These are phyloP conservation scores for Magnusiomyces sp. DNA, from an alignment of 1,139 yeast species.

Conservation along the genomic window DNA sequence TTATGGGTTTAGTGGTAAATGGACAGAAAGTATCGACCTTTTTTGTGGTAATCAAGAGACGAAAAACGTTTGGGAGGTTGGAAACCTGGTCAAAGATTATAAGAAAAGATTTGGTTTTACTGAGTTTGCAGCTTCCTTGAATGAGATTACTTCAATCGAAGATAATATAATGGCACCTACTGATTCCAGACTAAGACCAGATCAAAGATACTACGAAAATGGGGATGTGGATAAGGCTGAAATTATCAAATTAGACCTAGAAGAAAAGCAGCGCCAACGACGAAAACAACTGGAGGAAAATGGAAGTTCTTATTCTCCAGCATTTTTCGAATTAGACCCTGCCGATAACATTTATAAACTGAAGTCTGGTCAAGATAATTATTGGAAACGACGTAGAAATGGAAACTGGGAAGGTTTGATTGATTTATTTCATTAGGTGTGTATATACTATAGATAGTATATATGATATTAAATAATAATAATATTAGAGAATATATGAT, in stretches of 20 bases:
- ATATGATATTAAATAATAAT: too few species aligned
- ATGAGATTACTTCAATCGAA: constrained; percentile 68
- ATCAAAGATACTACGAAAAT: constrained; percentile 60
- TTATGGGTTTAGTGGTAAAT: constrained; percentile 54
- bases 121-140: constrained; percentile 68
- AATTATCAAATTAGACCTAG: constrained; percentile 52
- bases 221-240: constrained; percentile 71
- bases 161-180: constrained; percentile 62
- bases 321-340: constrained; percentile 43
- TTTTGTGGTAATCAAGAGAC: constrained; percentile 13
- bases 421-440: constrained; percentile 4
- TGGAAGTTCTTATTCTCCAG: constrained; percentile 44
- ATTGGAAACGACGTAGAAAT: constrained; percentile 59
- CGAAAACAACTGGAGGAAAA: constrained; percentile 50
- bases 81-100: constrained; percentile 51
- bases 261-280: constrained; percentile 72
- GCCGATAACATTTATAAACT: constrained; percentile 49
- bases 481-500: too few species aligned
- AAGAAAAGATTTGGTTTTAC: constrained; percentile 77
- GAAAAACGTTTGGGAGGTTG: constrained; percentile 52
- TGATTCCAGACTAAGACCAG: constrained; percentile 87
- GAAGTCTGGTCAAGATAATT: constrained; percentile 54
- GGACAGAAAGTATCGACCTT: constrained; percentile 44
- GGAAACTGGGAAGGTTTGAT: constrained; percentile 31
- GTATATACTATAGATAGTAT: too few species aligned